Conservation (phyloP, 768 basidiomycete species). For the Lentinula aciculospora region DNA sequence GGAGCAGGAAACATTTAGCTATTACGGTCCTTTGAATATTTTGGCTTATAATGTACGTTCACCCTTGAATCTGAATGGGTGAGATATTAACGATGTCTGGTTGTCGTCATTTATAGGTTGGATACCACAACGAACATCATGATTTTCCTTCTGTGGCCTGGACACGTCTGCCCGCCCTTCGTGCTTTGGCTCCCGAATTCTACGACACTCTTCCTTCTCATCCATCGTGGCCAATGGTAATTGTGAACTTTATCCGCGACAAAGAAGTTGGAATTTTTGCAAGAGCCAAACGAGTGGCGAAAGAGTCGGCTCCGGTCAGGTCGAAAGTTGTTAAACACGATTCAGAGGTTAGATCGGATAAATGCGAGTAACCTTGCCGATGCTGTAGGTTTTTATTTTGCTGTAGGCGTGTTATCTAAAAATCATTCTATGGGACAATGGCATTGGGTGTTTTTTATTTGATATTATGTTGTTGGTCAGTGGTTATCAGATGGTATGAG, state of each 20-base stretch:
- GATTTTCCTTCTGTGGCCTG: conserved; percentile 97
- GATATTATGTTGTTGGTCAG: too few species aligned
- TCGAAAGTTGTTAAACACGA: conserved; percentile 10
- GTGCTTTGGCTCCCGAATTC: conserved; percentile 82
- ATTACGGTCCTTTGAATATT: conserved; percentile 88
- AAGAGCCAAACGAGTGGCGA: conserved; percentile 66
- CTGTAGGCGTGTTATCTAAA: too few species aligned
- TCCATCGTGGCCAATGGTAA: conserved; percentile 92
- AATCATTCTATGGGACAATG: too few species aligned
- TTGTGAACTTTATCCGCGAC: conserved; percentile 90
- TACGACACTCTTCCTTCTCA: conserved; percentile 88
- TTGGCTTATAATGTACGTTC: conserved; percentile 84
- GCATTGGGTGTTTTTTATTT: too few species aligned
- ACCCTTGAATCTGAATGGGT: neutral
- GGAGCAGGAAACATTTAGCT: conserved; percentile 93
- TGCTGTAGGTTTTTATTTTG: too few species aligned
- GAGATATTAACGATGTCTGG: neutral
- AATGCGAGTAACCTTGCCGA: conserved; percentile 12
- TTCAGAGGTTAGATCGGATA: conserved; percentile 15
- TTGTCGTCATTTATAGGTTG: conserved; percentile 50
- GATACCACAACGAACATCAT: conserved; percentile 99
- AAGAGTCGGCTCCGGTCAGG: conserved; percentile 23
- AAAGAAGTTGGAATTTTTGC: conserved; percentile 84
- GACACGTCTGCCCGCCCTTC: conserved; percentile 85
- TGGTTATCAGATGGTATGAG: too few species aligned